phyloP scores from a whole-genome alignment of 768 basidiomycete species.

The Suillus brevipes region DNA sequence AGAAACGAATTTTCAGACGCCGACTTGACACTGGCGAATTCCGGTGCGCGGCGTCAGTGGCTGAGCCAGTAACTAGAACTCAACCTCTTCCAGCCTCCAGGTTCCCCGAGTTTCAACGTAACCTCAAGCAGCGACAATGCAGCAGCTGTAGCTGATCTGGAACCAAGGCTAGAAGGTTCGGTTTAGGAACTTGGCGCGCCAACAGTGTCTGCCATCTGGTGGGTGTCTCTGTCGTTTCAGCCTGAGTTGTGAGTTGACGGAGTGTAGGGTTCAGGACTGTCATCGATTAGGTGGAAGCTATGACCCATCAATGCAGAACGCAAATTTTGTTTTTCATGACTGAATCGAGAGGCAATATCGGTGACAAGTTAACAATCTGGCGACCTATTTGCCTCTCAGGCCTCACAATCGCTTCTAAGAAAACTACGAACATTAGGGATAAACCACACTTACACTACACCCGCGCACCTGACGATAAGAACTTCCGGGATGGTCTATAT shows the following conservation, averaged over 20 bases:
- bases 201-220: neutral
- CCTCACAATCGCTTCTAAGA: neutral
- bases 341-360: neutral
- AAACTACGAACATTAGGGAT: neutral
- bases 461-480: neutral
- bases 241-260: neutral
- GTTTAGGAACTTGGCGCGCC: neutral
- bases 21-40: no score
- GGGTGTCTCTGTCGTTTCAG: neutral
- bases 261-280: neutral
- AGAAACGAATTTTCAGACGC: no score
- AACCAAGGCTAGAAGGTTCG: neutral
- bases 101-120: neutral
- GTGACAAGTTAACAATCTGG: neutral
- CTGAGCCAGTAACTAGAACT: neutral
- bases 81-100: neutral
- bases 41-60: no score
- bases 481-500: neutral
- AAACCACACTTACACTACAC: neutral
- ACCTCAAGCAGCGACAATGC: neutral
- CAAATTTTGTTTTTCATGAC: neutral
- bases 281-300: neutral
- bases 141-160: neutral
- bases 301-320: neutral
- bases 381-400: neutral